These are phyloP conservation scores for Actinomortierella wolfii DNA, from an alignment of 371 early-diverging fungal species.

Conservation along the genomic window DNA sequence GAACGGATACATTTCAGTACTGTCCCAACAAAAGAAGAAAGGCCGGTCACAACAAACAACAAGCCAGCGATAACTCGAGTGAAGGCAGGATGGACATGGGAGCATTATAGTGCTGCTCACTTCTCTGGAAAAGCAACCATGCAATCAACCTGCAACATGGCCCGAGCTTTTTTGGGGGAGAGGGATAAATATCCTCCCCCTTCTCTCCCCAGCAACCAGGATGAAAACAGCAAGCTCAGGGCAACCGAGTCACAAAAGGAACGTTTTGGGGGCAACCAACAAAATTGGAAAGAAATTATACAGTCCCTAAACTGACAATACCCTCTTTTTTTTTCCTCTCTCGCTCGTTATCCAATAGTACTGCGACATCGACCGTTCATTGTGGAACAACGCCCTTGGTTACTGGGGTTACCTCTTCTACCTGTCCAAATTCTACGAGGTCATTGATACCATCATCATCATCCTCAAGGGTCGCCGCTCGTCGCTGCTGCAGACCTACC, in stretches of 20 bases:
- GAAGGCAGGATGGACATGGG: too few relatives aligned
- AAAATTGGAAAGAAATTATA: too few relatives aligned
- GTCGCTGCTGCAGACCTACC: constrained; percentile 86
- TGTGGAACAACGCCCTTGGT: constrained; percentile 75
- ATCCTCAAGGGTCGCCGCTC: constrained; percentile 80
- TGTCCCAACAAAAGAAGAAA: too few relatives aligned
- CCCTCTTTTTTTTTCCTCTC: neutral
- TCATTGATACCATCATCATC: constrained; percentile 87
- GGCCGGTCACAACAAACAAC: too few relatives aligned
- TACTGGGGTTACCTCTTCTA: constrained; percentile 86
- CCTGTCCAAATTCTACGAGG: constrained; percentile 88
- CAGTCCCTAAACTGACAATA: neutral
- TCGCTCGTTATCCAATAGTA: constrained; percentile 44
- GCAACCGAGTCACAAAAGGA: too few relatives aligned
- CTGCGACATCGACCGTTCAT: constrained; percentile 68
- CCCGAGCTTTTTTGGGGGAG: constrained; percentile 1
- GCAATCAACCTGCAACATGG: too few relatives aligned
- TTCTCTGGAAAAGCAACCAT: too few relatives aligned
- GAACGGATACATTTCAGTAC: too few relatives aligned
- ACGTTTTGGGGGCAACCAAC: too few relatives aligned
- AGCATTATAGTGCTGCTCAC: too few relatives aligned
- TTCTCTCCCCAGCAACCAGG: neutral
- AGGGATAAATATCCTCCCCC: neutral
- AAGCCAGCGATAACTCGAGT: too few relatives aligned
- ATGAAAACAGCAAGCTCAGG: neutral